Conservation (phyloP, 352 stramenopile species). For the Phytophthora hibernalis region DNA sequence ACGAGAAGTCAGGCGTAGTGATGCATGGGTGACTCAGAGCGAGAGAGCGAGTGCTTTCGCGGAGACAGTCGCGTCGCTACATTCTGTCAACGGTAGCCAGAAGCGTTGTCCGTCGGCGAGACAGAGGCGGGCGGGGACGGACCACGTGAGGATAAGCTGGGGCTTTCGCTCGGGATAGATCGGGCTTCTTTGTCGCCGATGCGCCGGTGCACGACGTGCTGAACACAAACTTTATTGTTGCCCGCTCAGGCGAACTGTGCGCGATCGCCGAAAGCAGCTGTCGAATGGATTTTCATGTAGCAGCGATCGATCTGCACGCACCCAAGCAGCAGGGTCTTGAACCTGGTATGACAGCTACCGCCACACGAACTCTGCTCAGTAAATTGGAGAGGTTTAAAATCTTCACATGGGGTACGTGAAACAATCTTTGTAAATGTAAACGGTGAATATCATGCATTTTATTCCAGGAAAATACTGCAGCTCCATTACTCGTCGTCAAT, state of each 20-base stretch:
- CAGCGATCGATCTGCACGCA: background rate
- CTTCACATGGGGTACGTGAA: too few relatives aligned
- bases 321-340: background rate
- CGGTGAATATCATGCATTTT: too few relatives aligned
- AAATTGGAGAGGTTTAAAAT: too few relatives aligned
- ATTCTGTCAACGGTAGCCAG: slow-evolving; percentile 42
- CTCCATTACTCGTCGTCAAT: too few relatives aligned
- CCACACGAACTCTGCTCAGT: too few relatives aligned
- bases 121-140: slow-evolving; percentile 33
- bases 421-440: too few relatives aligned
- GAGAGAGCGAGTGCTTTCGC: slow-evolving; percentile 24
- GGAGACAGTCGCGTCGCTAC: slow-evolving; percentile 33
- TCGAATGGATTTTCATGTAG: slow-evolving; percentile 31
- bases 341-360: too few relatives aligned
- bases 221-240: slow-evolving; percentile 33
- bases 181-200: too few relatives aligned
- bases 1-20: slow-evolving; percentile 9
- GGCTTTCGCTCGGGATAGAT: too few relatives aligned
- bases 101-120: slow-evolving; percentile 24
- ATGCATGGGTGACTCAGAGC: slow-evolving; percentile 27
- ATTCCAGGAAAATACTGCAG: too few relatives aligned
- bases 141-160: slow-evolving; percentile 27
- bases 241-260: slow-evolving; percentile 14
- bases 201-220: slow-evolving; percentile 15
- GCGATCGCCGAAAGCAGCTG: slow-evolving; percentile 35